A percentile compares a stretch with the other conserved stretches of the same genome.
phyloP scores from a whole-genome alignment of 2,329 filamentous ascomycete species.

The Neofusicoccum parvum region DNA sequence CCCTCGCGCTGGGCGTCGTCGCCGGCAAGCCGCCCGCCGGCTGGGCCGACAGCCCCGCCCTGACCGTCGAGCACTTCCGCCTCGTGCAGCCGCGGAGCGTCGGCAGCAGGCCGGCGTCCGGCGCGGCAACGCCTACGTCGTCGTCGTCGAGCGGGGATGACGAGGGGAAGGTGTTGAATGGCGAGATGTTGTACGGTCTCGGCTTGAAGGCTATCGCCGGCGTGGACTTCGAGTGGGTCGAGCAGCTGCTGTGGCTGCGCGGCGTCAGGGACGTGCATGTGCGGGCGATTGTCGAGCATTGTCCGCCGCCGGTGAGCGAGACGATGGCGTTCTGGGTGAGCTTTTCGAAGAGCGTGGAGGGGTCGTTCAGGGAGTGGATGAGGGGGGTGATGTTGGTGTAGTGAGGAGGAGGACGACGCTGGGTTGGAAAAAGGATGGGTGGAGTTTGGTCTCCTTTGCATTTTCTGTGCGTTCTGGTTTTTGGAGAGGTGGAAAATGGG shows the following conservation, averaged over 20 bases:
- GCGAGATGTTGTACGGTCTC: conserved; percentile 44
- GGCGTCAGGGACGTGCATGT: conserved; percentile 56
- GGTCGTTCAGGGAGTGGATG: conserved; percentile 58
- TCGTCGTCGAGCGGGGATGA: background rate
- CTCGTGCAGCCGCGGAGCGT: conserved; percentile 27
- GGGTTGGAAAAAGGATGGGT: too few species aligned
- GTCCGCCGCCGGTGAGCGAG: conserved; percentile 54
- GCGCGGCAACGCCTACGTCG: background rate
- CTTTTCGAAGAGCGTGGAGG: conserved; percentile 63
- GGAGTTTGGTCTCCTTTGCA: too few species aligned
- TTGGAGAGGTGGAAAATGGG: too few species aligned
- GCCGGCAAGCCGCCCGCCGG: conserved; percentile 53
- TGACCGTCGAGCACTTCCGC: conserved; percentile 27
- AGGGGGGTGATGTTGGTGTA: conserved; percentile 36
- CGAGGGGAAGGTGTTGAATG: conserved; percentile 27
- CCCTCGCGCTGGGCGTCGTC: conserved; percentile 56
- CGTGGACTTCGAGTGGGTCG: conserved; percentile 57
- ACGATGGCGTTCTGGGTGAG: conserved; percentile 61
- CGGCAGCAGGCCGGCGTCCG: conserved; percentile 33
- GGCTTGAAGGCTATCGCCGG: conserved; percentile 26
- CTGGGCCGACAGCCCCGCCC: conserved; percentile 50
- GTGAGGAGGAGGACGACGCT: too few species aligned
- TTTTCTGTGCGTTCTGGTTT: too few species aligned
- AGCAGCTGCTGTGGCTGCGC: conserved; percentile 55
- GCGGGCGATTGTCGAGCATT: conserved; percentile 56